phyloP scores from a whole-genome alignment of 2,329 filamentous ascomycete species.

The Hypoxylon sp. region DNA sequence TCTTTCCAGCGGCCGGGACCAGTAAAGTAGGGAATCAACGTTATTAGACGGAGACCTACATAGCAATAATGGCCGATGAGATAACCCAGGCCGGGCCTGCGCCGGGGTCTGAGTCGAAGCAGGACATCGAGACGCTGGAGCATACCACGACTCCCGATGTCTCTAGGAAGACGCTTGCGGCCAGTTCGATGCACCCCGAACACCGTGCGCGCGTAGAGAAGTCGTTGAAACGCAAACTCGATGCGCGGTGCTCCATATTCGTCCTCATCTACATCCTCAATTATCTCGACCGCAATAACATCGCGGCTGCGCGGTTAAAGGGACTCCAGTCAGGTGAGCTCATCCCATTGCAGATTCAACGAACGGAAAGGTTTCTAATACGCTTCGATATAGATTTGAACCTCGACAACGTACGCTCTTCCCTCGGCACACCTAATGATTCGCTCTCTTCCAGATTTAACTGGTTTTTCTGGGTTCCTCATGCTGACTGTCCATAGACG shows the following conservation, averaged over 20 bases:
- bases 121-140: slow-evolving; percentile 43
- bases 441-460: slow-evolving; percentile 4
- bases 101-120: slow-evolving; percentile 29
- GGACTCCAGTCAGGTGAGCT: slow-evolving; percentile 63
- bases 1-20: slow-evolving; percentile 2
- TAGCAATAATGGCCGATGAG: slow-evolving; percentile 43
- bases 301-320: slow-evolving; percentile 74
- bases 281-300: slow-evolving; percentile 77
- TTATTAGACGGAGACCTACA: slow-evolving; percentile 2
- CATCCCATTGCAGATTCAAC: background rate
- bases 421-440: background rate
- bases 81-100: slow-evolving; percentile 41
- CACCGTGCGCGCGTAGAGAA: slow-evolving; percentile 71
- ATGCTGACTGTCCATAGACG: slow-evolving; percentile 54
- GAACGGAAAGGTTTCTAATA: slow-evolving; percentile 9
- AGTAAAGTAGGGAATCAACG: slow-evolving; percentile 4
- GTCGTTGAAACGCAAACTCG: slow-evolving; percentile 77
- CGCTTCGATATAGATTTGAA: slow-evolving; percentile 55
- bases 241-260: slow-evolving; percentile 74
- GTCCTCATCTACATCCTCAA: slow-evolving; percentile 83
- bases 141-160: slow-evolving; percentile 18
- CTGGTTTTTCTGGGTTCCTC: slow-evolving; percentile 24
- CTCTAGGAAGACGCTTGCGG: slow-evolving; percentile 16
- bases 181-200: slow-evolving; percentile 56
- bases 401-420: slow-evolving; percentile 50